These are phyloP conservation scores for Hibiscus tridactylites DNA, from an alignment of 345 rosid species.

Conservation along the genomic window DNA sequence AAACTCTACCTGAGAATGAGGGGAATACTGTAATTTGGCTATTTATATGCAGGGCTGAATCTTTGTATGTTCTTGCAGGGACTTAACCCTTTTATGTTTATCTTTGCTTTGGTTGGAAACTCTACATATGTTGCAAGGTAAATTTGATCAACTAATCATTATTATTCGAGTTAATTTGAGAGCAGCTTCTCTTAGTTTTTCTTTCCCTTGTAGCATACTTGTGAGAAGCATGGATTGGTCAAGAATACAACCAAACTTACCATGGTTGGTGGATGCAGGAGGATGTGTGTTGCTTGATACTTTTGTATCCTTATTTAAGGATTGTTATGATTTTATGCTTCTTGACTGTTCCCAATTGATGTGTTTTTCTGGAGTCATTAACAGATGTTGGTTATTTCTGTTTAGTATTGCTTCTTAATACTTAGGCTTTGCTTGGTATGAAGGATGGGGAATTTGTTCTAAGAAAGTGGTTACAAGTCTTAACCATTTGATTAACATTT, in stretches of 20 bases:
- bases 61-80: slow-evolving; percentile 38
- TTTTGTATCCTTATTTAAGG: slow-evolving; percentile 44
- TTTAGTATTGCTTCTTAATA: background rate
- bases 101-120: slow-evolving; percentile 76
- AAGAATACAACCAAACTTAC: slow-evolving; percentile 58
- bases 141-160: background rate
- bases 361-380: background rate
- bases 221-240: slow-evolving; percentile 58
- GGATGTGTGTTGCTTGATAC: slow-evolving; percentile 74
- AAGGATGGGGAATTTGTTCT: no score
- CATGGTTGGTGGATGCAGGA: slow-evolving; percentile 84
- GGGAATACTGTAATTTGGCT: background rate
- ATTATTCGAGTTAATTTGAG: background rate
- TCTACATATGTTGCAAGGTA: slow-evolving; percentile 77
- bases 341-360: background rate
- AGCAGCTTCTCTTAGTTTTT: background rate
- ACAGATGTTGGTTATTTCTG: background rate
- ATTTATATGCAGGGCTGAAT: background rate
- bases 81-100: slow-evolving; percentile 75
- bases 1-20: background rate
- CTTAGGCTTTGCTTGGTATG: background rate
- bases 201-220: slow-evolving; percentile 43
- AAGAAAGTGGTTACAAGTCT: no score
- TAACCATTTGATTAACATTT: no score
- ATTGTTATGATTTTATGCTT: background rate